These are phyloP conservation scores for Syzygium aromaticum DNA, from an alignment of 345 rosid genomes.

Conservation along the genomic window DNA sequence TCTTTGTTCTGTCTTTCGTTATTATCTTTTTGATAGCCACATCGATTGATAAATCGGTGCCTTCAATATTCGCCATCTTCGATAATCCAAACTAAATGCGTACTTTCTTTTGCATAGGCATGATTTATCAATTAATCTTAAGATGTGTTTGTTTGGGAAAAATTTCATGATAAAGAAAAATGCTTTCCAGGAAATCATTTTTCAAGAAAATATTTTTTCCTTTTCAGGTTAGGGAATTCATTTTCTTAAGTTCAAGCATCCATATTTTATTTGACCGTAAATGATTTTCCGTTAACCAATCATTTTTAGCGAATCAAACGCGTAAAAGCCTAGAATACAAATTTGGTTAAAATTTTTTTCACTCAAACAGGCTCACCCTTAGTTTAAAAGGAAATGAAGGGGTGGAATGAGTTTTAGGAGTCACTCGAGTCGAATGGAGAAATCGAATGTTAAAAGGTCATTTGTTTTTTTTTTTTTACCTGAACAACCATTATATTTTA, in stretches of 20 bases:
- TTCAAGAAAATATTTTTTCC: no score
- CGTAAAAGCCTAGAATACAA: no score
- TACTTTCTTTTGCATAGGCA: background rate
- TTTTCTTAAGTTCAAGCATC: no score
- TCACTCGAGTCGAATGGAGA: background rate
- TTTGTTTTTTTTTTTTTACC: background rate
- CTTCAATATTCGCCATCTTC: background rate
- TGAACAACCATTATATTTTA: background rate
- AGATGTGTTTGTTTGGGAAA: no score
- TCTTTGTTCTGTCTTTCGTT: background rate
- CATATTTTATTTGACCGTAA: no score
- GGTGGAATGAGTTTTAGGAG: background rate
- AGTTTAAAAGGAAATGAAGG: background rate
- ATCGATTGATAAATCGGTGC: background rate
- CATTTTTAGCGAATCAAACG: background rate
- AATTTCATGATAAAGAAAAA: no score
- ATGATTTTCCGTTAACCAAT: no score
- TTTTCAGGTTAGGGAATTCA: no score
- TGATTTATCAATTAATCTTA: no score
- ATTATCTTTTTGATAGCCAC: background rate
- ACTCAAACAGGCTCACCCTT: background rate
- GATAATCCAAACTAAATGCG: no score
- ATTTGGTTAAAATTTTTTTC: no score
- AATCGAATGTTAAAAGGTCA: background rate
- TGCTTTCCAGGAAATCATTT: no score